A percentile compares a stretch with the other conserved stretches of the same genome.
Evolutionary conservation across 495 filamentous ascomycete species (phyloP).

Genomic region (Penicillium fimorum): DNA sequence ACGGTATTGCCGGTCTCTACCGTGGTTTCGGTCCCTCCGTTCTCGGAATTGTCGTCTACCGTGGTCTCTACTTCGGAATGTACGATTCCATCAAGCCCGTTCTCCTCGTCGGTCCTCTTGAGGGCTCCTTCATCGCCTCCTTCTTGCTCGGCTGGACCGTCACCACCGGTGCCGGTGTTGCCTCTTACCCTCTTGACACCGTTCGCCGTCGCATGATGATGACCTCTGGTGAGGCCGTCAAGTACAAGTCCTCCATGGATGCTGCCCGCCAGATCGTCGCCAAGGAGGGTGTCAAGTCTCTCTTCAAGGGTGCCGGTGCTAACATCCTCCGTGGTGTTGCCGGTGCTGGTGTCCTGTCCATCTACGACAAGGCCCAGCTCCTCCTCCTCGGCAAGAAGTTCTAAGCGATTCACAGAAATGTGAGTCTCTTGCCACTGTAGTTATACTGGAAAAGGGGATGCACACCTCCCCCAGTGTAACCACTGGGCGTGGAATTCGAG

Average conservation of each 20-base stretch:
- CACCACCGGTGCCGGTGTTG: conserved; percentile 99
- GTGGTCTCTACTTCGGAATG: conserved; percentile 99
- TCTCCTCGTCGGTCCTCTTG: conserved; percentile 84
- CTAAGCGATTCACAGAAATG: conserved; percentile 60
- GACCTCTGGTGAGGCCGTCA: conserved; percentile 94
- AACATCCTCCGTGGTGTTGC: conserved; percentile 99
- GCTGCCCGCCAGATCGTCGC: conserved; percentile 93
- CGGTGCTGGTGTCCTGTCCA: conserved; percentile 99
- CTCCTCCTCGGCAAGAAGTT: conserved; percentile 99
- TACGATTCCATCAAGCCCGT: conserved; percentile 99
- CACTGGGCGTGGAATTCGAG: conserved; percentile 29
- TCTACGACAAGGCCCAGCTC: conserved; percentile 99
- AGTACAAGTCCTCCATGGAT: conserved; percentile 90
- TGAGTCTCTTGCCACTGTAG: conserved; percentile 25
- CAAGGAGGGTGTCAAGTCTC: conserved; percentile 93
- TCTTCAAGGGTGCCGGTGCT: conserved; percentile 99
- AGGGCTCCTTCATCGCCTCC: conserved; percentile 98
- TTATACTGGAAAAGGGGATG: conserved; percentile 40
- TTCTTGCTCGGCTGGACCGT: conserved; percentile 98
- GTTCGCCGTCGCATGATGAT: conserved; percentile 99
- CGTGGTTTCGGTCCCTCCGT: conserved; percentile 99
- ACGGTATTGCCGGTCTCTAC: conserved; percentile 99
- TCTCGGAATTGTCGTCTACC: conserved; percentile 98
- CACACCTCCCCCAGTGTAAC: conserved; percentile 26
- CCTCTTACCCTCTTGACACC: conserved; percentile 99